These are phyloP conservation scores for Hansenula sp. DNA, from an alignment of 1,139 yeast genomes.

Conservation along the genomic window DNA sequence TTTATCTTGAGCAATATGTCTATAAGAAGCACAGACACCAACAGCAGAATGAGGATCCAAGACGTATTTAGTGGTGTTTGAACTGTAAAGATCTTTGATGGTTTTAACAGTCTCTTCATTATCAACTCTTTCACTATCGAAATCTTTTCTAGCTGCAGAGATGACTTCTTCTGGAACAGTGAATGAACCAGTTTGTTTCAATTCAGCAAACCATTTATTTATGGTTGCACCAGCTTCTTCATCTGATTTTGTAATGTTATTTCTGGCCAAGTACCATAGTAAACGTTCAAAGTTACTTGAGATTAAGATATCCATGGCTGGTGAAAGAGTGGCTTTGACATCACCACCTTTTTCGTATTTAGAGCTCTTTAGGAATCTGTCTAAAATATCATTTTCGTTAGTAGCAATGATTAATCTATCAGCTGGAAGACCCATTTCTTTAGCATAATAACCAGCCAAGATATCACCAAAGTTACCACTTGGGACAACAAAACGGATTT, in stretches of 20 bases:
- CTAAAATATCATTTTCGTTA: constrained; percentile 89
- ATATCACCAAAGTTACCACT: constrained; percentile 98
- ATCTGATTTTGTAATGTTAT: constrained; percentile 54
- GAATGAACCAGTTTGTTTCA: constrained; percentile 75
- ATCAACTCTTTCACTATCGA: constrained; percentile 76
- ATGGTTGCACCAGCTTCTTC: constrained; percentile 72
- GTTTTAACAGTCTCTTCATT: constrained; percentile 74
- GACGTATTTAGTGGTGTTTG: constrained; percentile 62
- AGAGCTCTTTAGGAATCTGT: constrained; percentile 86
- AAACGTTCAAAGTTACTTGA: constrained; percentile 95
- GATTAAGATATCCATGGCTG: constrained; percentile 97
- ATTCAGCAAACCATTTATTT: constrained; percentile 70
- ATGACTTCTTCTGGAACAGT: constrained; percentile 63
- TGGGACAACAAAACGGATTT: constrained; percentile 87
- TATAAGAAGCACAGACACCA: constrained; percentile 76
- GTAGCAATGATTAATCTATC: constrained; percentile 90
- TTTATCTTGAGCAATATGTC: constrained; percentile 47
- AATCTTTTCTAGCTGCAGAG: constrained; percentile 59
- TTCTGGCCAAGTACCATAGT: constrained; percentile 88
- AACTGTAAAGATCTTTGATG: constrained; percentile 60
- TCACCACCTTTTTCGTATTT: constrained; percentile 69
- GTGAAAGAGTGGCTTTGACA: constrained; percentile 88
- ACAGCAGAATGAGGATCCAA: constrained; percentile 97
- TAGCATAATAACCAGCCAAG: constrained; percentile 92
- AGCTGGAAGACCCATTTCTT: constrained; percentile 91